Evolutionary conservation across 805 yeast genomes (phyloP).

Genomic region (Hanseniaspora lachancei): DNA sequence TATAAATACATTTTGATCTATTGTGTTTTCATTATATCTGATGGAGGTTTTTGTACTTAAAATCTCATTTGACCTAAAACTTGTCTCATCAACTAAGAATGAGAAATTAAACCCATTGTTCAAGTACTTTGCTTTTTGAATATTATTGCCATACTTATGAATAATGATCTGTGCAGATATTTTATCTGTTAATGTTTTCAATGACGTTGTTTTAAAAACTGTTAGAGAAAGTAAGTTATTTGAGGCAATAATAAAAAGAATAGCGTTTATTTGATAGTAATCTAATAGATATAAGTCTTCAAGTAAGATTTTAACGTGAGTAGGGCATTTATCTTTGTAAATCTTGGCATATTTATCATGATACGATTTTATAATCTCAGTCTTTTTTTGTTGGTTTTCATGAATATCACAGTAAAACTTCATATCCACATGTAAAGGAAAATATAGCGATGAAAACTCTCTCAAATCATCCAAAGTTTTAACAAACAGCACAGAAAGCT

Average conservation of each 20-base stretch:
- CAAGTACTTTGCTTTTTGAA: slow-evolving; percentile 30
- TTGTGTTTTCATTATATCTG: slow-evolving; percentile 29
- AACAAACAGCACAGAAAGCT: background rate
- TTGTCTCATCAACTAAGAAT: slow-evolving; percentile 51
- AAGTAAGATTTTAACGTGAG: background rate
- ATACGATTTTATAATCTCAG: background rate
- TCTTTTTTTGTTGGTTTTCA: background rate
- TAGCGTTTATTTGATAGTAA: background rate
- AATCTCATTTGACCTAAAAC: slow-evolving; percentile 42
- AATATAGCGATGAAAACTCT: background rate
- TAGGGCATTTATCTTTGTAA: background rate
- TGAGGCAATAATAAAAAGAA: background rate
- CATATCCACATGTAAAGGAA: background rate
- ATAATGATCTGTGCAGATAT: slow-evolving; percentile 24
- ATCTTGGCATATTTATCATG: background rate
- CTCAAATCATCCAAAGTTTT: background rate
- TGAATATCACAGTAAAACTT: background rate
- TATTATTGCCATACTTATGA: slow-evolving; percentile 29
- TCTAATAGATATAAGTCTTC: background rate
- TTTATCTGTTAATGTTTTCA: slow-evolving; percentile 5
- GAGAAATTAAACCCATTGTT: slow-evolving; percentile 51
- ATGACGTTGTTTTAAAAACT: background rate
- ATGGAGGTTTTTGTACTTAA: slow-evolving; percentile 42
- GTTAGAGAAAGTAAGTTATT: background rate
- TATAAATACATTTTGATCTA: slow-evolving; percentile 29